A percentile compares a stretch with the other conserved stretches of the same genome.
phyloP scores from a whole-genome alignment of 2,329 filamentous ascomycete genomes.

The Phoma sp. region DNA sequence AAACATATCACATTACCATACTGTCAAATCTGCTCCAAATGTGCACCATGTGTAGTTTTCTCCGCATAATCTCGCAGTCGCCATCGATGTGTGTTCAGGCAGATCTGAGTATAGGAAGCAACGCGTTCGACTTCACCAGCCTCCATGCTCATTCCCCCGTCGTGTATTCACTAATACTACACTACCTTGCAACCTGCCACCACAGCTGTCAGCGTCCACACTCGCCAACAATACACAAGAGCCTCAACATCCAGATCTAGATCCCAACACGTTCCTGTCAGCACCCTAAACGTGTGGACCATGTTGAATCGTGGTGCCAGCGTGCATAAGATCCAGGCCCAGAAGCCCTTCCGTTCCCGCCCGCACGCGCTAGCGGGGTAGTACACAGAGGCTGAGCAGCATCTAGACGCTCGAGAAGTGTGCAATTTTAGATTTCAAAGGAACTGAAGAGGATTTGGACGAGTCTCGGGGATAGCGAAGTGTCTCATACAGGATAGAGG shows the following conservation, averaged over 20 bases:
- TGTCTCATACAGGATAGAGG: not conserved
- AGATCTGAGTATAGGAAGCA: not conserved
- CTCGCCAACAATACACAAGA: not conserved
- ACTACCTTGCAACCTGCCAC: not conserved
- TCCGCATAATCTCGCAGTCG: not conserved
- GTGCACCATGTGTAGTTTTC: not conserved
- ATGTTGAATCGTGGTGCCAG: conserved; percentile 6
- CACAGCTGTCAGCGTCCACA: not conserved
- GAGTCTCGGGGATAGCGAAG: conserved; percentile 2
- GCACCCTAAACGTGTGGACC: conserved; percentile 14
- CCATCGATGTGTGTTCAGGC: not conserved
- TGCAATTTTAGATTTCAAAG: not conserved
- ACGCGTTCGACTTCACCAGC: not conserved
- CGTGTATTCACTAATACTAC: not conserved
- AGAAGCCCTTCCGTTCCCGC: conserved; percentile 17
- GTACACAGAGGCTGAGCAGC: conserved; percentile 11
- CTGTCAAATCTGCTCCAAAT: not conserved
- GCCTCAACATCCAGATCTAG: conserved; percentile 4
- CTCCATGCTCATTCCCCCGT: not conserved
- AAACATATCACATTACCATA: conserved; percentile 6
- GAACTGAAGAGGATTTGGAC: not conserved
- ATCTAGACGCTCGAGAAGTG: conserved; percentile 6
- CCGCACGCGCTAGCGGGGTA: conserved; percentile 16
- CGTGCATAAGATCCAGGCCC: conserved; percentile 15
- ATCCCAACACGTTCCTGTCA: conserved; percentile 11